Conservation (phyloP, 2,329 filamentous ascomycete species). For the Microdochium paspali region DNA sequence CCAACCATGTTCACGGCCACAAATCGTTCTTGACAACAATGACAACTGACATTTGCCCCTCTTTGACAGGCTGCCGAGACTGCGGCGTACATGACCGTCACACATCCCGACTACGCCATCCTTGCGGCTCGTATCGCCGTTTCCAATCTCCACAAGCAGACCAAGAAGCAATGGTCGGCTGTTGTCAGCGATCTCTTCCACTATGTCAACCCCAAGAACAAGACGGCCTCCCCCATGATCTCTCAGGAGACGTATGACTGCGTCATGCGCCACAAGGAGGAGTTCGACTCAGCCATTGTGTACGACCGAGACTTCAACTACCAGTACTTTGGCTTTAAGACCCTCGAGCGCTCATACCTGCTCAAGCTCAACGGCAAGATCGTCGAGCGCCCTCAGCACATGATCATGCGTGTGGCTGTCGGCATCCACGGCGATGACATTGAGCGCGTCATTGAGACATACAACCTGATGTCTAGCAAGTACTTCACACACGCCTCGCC, state of each 20-base stretch:
- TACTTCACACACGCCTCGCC: slow-evolving; percentile 98
- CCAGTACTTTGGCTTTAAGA: slow-evolving; percentile 99
- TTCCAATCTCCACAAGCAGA: slow-evolving; percentile 99
- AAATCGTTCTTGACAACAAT: neutral
- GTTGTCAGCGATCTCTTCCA: slow-evolving; percentile 89
- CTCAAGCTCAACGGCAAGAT: slow-evolving; percentile 93
- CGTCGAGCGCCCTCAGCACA: slow-evolving; percentile 94
- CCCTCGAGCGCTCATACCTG: slow-evolving; percentile 92
- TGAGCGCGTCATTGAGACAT: slow-evolving; percentile 92
- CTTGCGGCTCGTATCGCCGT: slow-evolving; percentile 97
- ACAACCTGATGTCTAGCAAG: slow-evolving; percentile 98
- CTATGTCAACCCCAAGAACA: slow-evolving; percentile 93
- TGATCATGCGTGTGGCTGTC: slow-evolving; percentile 99
- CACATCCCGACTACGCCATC: slow-evolving; percentile 97
- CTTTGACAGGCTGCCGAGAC: slow-evolving; percentile 80
- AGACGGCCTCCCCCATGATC: slow-evolving; percentile 82
- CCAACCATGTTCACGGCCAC: neutral
- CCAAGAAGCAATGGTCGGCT: slow-evolving; percentile 98
- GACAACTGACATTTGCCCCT: neutral
- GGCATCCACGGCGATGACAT: slow-evolving; percentile 94
- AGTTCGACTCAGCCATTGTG: slow-evolving; percentile 97
- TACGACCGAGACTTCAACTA: slow-evolving; percentile 99
- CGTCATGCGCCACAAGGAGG: slow-evolving; percentile 91
- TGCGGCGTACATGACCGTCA: slow-evolving; percentile 99
- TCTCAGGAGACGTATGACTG: slow-evolving; percentile 82